Evolutionary conservation across 139 green algal species (phyloP), one percentile per base, ranked within the genome.

Genomic region (Asterochloris sp.): DNA sequence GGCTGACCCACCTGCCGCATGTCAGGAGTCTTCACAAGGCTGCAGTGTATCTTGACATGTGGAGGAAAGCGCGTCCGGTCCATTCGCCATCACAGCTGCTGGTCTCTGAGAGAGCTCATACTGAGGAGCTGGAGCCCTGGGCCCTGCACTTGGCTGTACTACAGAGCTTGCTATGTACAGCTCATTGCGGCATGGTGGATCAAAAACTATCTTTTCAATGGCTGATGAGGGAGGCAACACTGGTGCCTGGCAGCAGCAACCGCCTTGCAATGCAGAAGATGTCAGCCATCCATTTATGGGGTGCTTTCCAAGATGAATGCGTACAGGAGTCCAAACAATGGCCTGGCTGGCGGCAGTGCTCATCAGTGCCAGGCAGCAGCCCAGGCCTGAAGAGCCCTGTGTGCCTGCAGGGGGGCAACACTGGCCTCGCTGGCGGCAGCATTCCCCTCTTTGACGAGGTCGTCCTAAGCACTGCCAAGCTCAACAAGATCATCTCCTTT

Each of bases 361-460:
- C 24, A 10, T 19, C 14, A 24, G n/a, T 2, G 23, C n/a, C 24
- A 1, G 16, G 23, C 16, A 19, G 69, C 69, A 76, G n/a, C n/a
- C 24, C 69, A 76, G 69, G 13, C 17, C 13, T 79, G 28, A 21
- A 79, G 13, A 64, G n/a, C 62, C 10, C 11, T 73, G 15, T 0
- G 8, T 78, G 19, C 47, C 15, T 68, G 17, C 96, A 99, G 89
- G 94, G 94, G 10, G 96, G 96, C 54, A 99, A 99, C 87, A 98
- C 97, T 12, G 96, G 97, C 0, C 90, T 99, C 23, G 96, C 98
- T 23, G 96, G 96, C 0, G 97, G 97, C 79, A 84, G 87, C 62
- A 89, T 98, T 21, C 95, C 97, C 0, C 86, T 98, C 61, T 92
- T 92, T 81, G 95, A 99, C 73, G 97, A 99, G 86, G 89, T 99